Percentiles rank a stretch among this genome's conserved stretches.
Conservation (phyloP, 2,329 filamentous ascomycete species). For the Aspergillus pseudotamarii region DNA sequence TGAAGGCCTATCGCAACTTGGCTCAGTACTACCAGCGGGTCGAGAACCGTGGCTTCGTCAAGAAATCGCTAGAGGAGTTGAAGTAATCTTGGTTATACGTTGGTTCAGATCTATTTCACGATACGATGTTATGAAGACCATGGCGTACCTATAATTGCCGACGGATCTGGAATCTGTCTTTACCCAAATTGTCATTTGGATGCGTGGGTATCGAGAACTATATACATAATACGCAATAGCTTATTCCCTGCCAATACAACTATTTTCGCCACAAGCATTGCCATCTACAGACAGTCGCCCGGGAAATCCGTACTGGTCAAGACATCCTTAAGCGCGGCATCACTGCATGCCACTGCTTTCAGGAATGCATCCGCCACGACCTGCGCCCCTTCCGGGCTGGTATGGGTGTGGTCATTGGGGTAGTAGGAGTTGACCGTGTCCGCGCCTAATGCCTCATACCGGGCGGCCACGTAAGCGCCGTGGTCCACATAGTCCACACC, state of each 20-base stretch:
- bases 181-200: slow-evolving; percentile 3
- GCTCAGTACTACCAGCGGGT: slow-evolving; percentile 43
- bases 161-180: background rate
- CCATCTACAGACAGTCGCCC: slow-evolving; percentile 30
- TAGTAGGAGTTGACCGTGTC: slow-evolving; percentile 56
- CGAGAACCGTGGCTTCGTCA: slow-evolving; percentile 41
- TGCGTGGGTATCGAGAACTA: slow-evolving; percentile 2
- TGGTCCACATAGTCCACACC: slow-evolving; percentile 63
- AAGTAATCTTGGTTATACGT: background rate
- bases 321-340: slow-evolving; percentile 44
- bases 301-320: slow-evolving; percentile 35
- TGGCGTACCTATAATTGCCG: background rate
- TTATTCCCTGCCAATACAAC: background rate
- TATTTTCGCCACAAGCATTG: background rate
- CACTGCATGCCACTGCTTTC: slow-evolving; percentile 57
- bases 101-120: background rate
- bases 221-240: slow-evolving; percentile 3
- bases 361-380: slow-evolving; percentile 61
- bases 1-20: slow-evolving; percentile 34
- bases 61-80: slow-evolving; percentile 31
- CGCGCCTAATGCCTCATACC: slow-evolving; percentile 55
- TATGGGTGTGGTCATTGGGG: slow-evolving; percentile 66
- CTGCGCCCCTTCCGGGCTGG: slow-evolving; percentile 58
- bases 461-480: slow-evolving; percentile 59
- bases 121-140: slow-evolving; percentile 2